Conservation (phyloP, 2,329 filamentous ascomycete species). For the Knufia fluminis region DNA sequence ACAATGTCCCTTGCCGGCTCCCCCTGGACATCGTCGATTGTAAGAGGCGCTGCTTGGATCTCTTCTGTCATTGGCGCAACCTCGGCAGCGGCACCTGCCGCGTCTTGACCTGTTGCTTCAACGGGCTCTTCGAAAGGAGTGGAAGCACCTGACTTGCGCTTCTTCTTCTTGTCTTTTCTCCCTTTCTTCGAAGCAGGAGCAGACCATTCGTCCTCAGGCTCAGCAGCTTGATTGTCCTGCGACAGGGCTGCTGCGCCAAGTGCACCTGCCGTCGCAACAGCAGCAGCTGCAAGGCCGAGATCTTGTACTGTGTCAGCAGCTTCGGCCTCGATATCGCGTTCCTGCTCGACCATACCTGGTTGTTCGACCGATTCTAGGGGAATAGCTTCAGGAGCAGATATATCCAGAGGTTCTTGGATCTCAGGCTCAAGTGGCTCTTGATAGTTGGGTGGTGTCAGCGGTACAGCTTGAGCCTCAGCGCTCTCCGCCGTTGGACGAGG, state of each 20-base stretch:
- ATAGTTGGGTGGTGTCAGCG: background rate
- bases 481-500: background rate
- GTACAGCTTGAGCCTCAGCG: background rate
- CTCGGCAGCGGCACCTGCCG: background rate
- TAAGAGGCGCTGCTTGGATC: background rate
- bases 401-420: too few relatives aligned
- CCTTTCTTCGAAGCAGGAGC: slow-evolving; percentile 12
- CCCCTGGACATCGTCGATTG: background rate
- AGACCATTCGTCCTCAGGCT: slow-evolving; percentile 4
- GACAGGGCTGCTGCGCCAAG: background rate
- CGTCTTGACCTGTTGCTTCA: background rate
- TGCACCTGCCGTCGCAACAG: background rate
- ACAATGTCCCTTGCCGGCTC: background rate
- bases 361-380: background rate
- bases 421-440: background rate
- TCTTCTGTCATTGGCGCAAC: background rate
- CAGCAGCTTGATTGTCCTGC: background rate
- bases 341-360: background rate
- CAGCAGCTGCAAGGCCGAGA: background rate
- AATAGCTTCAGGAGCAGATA: background rate
- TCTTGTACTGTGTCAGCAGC: background rate
- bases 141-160: slow-evolving; percentile 21
- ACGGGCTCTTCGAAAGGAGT: background rate
- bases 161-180: slow-evolving; percentile 25
- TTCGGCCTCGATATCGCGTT: background rate